Percentiles rank a stretch among this genome's conserved stretches.
Evolutionary conservation across 768 basidiomycete species (phyloP).

Genomic region (Symmetrospora coprosmae): DNA sequence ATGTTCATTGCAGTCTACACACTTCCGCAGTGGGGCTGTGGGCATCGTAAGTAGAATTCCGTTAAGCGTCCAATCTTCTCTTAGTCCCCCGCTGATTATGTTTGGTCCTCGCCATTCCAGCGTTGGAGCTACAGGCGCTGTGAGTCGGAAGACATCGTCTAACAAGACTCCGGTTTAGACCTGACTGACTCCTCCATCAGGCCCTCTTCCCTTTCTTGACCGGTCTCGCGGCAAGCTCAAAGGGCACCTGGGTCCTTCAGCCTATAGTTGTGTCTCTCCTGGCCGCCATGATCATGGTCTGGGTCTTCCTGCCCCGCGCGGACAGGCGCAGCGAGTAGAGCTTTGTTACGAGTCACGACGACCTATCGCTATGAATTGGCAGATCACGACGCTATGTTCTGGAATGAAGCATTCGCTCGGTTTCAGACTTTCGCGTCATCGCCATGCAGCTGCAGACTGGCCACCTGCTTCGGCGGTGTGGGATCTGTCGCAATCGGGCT

Average conservation of each 20-base stretch:
- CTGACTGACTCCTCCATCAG: background rate
- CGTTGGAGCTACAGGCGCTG: slow-evolving; percentile 6
- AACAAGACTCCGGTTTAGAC: background rate
- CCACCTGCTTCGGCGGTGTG: too few species aligned
- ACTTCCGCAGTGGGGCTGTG: background rate
- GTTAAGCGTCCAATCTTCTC: too few species aligned
- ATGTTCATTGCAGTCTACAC: background rate
- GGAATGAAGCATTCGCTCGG: too few species aligned
- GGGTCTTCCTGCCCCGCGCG: slow-evolving; percentile 2
- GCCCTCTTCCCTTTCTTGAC: slow-evolving; percentile 17
- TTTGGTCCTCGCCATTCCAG: background rate
- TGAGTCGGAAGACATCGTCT: background rate
- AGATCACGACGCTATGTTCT: too few species aligned
- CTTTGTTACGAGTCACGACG: too few species aligned
- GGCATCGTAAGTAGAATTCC: too few species aligned
- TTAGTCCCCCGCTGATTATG: too few species aligned
- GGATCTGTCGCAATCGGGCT: too few species aligned
- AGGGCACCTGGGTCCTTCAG: slow-evolving; percentile 1
- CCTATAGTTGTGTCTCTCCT: slow-evolving; percentile 7
- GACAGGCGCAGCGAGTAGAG: background rate
- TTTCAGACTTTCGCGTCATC: too few species aligned
- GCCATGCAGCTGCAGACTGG: too few species aligned
- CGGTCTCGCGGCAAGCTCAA: background rate
- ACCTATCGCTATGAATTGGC: too few species aligned
- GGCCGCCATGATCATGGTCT: slow-evolving; percentile 1